Conservation (phyloP, 169 alveolate species). For the Pseudocohnilembus persalinus region DNA sequence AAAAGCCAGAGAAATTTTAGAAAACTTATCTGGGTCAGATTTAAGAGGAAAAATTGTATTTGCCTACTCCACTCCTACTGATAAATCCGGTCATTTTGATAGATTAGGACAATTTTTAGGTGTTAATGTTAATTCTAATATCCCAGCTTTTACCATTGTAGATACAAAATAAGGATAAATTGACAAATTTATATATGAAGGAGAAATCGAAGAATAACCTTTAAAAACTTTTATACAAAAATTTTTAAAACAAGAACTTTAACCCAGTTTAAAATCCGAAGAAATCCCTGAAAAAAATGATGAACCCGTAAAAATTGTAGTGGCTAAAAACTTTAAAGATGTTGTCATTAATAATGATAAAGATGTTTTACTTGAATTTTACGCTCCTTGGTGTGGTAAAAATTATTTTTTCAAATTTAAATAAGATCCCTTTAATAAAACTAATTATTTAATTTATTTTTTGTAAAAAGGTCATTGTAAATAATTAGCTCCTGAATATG, state of each 20-base stretch:
- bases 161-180: slow-evolving; percentile 53
- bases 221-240: slow-evolving; percentile 73
- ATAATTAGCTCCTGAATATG: slow-evolving; percentile 87
- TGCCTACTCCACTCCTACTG: slow-evolving; percentile 48
- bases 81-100: slow-evolving; percentile 46
- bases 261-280: slow-evolving; percentile 87
- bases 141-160: slow-evolving; percentile 65
- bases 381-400: slow-evolving; percentile 88
- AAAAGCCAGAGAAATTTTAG: slow-evolving; percentile 45
- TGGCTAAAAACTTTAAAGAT: slow-evolving; percentile 79
- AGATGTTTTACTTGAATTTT: slow-evolving; percentile 93
- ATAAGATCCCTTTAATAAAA: neutral
- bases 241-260: slow-evolving; percentile 80
- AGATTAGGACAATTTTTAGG: slow-evolving; percentile 77
- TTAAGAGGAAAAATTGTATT: slow-evolving; percentile 54
- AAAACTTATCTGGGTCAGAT: slow-evolving; percentile 43
- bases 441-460: no score
- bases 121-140: slow-evolving; percentile 37
- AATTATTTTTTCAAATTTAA: no score
- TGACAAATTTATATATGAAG: slow-evolving; percentile 54
- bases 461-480: slow-evolving; percentile 91
- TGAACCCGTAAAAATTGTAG: slow-evolving; percentile 84
- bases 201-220: slow-evolving; percentile 46
- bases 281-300: slow-evolving; percentile 86
- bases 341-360: slow-evolving; percentile 82